phyloP scores from a whole-genome alignment of 225 moss, liverwort and hornwort species.

The Sphagnum tenellum region DNA sequence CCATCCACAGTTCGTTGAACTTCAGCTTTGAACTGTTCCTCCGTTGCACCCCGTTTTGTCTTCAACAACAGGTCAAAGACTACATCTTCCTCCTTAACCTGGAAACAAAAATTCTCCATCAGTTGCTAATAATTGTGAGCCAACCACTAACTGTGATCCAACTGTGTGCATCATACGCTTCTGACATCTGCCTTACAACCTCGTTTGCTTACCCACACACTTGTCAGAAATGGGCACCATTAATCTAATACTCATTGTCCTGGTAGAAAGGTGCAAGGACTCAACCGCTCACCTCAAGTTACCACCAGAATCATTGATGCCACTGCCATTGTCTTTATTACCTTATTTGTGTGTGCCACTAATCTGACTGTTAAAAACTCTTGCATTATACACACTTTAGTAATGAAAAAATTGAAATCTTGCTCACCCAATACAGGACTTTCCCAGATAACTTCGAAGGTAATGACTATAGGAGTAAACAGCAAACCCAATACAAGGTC shows the following conservation, averaged over 20 bases:
- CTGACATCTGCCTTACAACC: background rate
- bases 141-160: background rate
- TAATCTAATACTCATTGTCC: background rate
- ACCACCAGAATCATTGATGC: no score
- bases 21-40: slow-evolving; percentile 35
- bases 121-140: background rate
- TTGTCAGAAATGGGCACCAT: background rate
- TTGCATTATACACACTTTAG: no score
- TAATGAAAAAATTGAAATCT: no score
- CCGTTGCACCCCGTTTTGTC: slow-evolving; percentile 37
- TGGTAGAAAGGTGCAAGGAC: background rate
- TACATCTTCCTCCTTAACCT: slow-evolving; percentile 31
- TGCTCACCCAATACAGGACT: no score
- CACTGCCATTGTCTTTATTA: no score
- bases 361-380: no score
- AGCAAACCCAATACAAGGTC: no score
- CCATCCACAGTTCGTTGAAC: slow-evolving; percentile 37
- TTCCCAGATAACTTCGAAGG: no score
- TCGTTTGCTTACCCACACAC: background rate
- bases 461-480: no score
- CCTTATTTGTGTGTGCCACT: no score
- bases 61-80: slow-evolving; percentile 31
- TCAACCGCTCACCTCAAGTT: background rate
- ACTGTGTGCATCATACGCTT: background rate
- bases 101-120: background rate